Base-by-base conservation (phyloP, 352 stramenopile species). In the Phytophthora crassamura region DNA sequence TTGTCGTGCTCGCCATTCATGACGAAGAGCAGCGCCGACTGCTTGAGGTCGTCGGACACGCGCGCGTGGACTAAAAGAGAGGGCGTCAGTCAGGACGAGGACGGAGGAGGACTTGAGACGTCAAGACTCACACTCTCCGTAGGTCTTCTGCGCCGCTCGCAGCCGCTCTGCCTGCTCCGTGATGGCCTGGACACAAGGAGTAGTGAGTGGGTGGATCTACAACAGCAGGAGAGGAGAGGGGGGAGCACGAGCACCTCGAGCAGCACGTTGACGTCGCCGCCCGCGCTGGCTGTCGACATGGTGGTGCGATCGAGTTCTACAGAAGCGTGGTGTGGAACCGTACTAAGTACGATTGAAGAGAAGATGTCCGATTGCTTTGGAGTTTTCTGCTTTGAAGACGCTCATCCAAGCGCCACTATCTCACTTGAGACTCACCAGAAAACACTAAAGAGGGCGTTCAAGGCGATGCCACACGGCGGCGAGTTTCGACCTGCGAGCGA, bases 1-100 rank as follows among this genome's bases (percentile, higher is more conserved):
- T 88, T 78, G 38, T 86, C 80, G 65, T 85, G 72, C 33, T 81
- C 78, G 35, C 84, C 79, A 40, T 78, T 79, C 80, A 93, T 91
- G 56, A 80, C 86, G 67, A 77, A 86, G 57, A 91, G 80, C 50
- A 88, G 59, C 34, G 80, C 80, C 33, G 91, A 69, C 59, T 93
- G 82, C 51, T 75, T 78, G 30, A 93, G 72, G 35, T 91, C 74
- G 45, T 91, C 80, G n/a, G 82, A 86, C 15, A 91, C 65, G 7
- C 54, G 65, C 11, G 35, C 50, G 38, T 88, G 67, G 54, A 93
- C 84, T 93, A 50, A 14, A 32, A 52, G 39, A 15, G 30, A 40
- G 25, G 52, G 30, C 0, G 48, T 22, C 7, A 38, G 20, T 16
- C 28, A 43, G 30, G 25, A 40, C 16, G 35, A 8, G 7, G 15